Percentiles rank a stretch among this genome's conserved stretches.
phyloP scores from a whole-genome alignment of 805 yeast genomes.

The Hanseniaspora thailandica region DNA sequence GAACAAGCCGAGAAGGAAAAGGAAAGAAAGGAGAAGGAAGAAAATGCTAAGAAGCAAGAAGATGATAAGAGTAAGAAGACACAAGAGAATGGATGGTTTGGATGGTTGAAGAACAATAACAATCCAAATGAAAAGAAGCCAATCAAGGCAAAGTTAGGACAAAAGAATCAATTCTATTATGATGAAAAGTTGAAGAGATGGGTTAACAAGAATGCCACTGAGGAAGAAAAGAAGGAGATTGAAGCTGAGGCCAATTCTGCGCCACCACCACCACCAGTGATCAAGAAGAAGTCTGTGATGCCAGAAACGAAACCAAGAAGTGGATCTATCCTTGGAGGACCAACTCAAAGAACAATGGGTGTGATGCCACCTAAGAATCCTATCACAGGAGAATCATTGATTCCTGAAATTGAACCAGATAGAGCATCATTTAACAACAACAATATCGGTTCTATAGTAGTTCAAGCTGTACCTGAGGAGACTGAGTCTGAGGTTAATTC shows the following conservation, averaged over 20 bases:
- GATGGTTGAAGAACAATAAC: conserved; percentile 45
- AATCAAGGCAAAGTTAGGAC: conserved; percentile 76
- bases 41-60: conserved; percentile 18
- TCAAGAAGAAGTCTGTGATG: conserved; percentile 29
- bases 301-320: conserved; percentile 32
- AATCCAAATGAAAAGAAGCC: conserved; percentile 61
- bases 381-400: conserved; percentile 27
- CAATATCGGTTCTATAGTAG: not conserved
- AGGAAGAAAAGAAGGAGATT: conserved; percentile 48
- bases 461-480: conserved; percentile 14
- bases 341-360: conserved; percentile 26
- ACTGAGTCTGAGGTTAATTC: conserved; percentile 9
- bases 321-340: conserved; percentile 24
- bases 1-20: conserved; percentile 21
- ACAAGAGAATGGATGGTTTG: conserved; percentile 35
- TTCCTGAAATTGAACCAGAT: conserved; percentile 15
- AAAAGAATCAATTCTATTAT: conserved; percentile 57
- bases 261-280: conserved; percentile 39
- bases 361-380: conserved; percentile 29
- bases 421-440: conserved; percentile 9
- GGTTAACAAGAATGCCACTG: conserved; percentile 60
- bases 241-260: conserved; percentile 66
- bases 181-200: conserved; percentile 80
- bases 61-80: conserved; percentile 19
- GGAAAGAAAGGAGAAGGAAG: conserved; percentile 16